Evolutionary conservation across 352 stramenopile genomes (phyloP).

Genomic region (Phytophthora cryptogea): DNA sequence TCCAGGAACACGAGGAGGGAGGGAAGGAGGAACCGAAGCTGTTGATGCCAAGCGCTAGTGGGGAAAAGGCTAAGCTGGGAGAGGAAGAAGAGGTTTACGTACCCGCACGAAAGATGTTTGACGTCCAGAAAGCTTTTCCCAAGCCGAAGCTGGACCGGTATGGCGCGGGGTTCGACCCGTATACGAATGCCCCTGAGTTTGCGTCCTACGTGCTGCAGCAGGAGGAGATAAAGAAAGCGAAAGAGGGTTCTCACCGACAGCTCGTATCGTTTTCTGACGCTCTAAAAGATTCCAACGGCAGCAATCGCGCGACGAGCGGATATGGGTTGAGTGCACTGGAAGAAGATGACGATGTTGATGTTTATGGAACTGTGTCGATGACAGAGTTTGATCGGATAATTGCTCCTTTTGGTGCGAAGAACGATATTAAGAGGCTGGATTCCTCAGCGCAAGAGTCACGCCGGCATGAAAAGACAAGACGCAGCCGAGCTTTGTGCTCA

Average conservation of each 20-base stretch:
- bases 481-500: slow-evolving; percentile 42
- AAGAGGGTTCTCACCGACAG: slow-evolving; percentile 40
- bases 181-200: slow-evolving; percentile 77
- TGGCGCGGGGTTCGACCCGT: slow-evolving; percentile 81
- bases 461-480: slow-evolving; percentile 22
- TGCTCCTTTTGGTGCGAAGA: slow-evolving; percentile 32
- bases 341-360: slow-evolving; percentile 85
- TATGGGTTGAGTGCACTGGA: slow-evolving; percentile 82
- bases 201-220: slow-evolving; percentile 49
- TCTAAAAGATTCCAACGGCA: slow-evolving; percentile 46
- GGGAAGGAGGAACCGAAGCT: slow-evolving; percentile 2
- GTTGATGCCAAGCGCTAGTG: slow-evolving; percentile 10
- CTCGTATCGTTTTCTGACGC: slow-evolving; percentile 80
- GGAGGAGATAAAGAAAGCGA: slow-evolving; percentile 23
- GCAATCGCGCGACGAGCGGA: slow-evolving; percentile 41
- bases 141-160: slow-evolving; percentile 78
- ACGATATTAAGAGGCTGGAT: slow-evolving; percentile 37
- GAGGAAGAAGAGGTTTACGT: slow-evolving; percentile 55
- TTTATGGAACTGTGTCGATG: slow-evolving; percentile 74
- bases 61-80: slow-evolving; percentile 6
- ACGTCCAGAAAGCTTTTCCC: slow-evolving; percentile 57
- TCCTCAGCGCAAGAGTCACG: slow-evolving; percentile 41
- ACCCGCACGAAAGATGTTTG: slow-evolving; percentile 58
- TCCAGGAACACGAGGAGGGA: slow-evolving; percentile 19
- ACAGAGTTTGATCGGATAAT: slow-evolving; percentile 72